Evolutionary conservation across 2,329 filamentous ascomycete genomes (phyloP).

Genomic region (Beauveria pseudobassiana): DNA sequence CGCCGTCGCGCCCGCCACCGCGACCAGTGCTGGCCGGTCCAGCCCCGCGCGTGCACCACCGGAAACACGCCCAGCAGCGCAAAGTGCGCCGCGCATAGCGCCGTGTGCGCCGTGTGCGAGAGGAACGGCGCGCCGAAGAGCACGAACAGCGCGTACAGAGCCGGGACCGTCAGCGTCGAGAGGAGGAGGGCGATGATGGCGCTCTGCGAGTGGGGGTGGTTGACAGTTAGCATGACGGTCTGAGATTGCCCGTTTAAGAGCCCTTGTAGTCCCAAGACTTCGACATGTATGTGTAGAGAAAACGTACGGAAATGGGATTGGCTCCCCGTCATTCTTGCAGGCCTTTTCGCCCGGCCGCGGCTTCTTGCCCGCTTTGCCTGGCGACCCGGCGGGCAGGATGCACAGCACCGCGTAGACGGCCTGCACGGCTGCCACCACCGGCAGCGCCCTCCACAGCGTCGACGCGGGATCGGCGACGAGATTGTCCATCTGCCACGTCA

Average conservation of each 20-base stretch:
- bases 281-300: background rate
- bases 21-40: slow-evolving; percentile 62
- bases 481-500: slow-evolving; percentile 54
- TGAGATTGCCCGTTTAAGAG: background rate
- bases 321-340: slow-evolving; percentile 43
- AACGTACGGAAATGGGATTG: slow-evolving; percentile 40
- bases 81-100: slow-evolving; percentile 75
- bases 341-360: slow-evolving; percentile 41
- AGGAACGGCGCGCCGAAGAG: slow-evolving; percentile 90
- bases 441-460: slow-evolving; percentile 53
- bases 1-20: slow-evolving; percentile 56
- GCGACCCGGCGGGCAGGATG: slow-evolving; percentile 52
- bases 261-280: background rate
- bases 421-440: slow-evolving; percentile 59
- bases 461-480: slow-evolving; percentile 64
- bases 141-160: slow-evolving; percentile 57
- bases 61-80: slow-evolving; percentile 71
- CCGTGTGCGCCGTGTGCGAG: slow-evolving; percentile 69
- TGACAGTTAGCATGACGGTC: too few relatives aligned
- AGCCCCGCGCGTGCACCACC: slow-evolving; percentile 78
- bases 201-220: slow-evolving; percentile 25
- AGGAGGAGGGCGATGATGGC: slow-evolving; percentile 43
- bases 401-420: slow-evolving; percentile 53
- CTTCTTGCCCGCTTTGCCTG: slow-evolving; percentile 37
- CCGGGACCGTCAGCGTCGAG: slow-evolving; percentile 63